Conservation (phyloP, 257 asterid species). For the Marsdenia floribunda region DNA sequence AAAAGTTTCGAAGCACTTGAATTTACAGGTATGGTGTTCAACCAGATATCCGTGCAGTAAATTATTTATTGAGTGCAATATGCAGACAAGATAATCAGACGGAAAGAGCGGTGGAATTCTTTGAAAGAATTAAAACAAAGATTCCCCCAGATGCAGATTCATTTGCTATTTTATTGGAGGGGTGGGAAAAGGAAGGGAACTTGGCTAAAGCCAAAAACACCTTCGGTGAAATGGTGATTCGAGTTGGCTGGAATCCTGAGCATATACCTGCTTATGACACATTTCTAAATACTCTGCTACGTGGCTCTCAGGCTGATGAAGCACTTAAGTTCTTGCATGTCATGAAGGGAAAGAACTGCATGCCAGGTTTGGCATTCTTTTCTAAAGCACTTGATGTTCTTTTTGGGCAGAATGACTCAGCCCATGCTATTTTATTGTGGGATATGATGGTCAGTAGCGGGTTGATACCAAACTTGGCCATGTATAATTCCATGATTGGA, state of each 20-base stretch:
- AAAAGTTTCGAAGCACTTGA: slow-evolving; percentile 26
- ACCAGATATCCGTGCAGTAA: slow-evolving; percentile 54
- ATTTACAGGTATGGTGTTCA: slow-evolving; percentile 65
- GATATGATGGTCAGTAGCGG: slow-evolving; percentile 52
- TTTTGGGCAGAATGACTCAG: slow-evolving; percentile 46
- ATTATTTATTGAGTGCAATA: slow-evolving; percentile 70
- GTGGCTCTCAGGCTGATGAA: slow-evolving; percentile 46
- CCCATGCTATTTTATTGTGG: slow-evolving; percentile 53
- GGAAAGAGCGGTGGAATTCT: slow-evolving; percentile 47
- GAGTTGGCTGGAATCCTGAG: slow-evolving; percentile 65
- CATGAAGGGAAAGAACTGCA: slow-evolving; percentile 60
- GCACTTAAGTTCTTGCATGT: slow-evolving; percentile 64
- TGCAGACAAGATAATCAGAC: slow-evolving; percentile 55
- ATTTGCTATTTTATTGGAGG: slow-evolving; percentile 66
- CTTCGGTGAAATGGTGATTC: slow-evolving; percentile 68
- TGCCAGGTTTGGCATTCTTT: slow-evolving; percentile 72
- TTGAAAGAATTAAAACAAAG: slow-evolving; percentile 44
- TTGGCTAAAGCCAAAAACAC: slow-evolving; percentile 50
- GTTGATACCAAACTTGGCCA: slow-evolving; percentile 43
- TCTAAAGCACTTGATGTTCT: slow-evolving; percentile 58
- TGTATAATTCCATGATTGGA: slow-evolving; percentile 57
- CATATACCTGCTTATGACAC: slow-evolving; percentile 61
- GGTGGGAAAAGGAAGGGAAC: slow-evolving; percentile 74
- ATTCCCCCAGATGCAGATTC: slow-evolving; percentile 63
- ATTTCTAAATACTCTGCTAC: slow-evolving; percentile 52